Base-by-base conservation (phyloP, 495 filamentous ascomycete genomes). In the Penicillium coprophilum region DNA sequence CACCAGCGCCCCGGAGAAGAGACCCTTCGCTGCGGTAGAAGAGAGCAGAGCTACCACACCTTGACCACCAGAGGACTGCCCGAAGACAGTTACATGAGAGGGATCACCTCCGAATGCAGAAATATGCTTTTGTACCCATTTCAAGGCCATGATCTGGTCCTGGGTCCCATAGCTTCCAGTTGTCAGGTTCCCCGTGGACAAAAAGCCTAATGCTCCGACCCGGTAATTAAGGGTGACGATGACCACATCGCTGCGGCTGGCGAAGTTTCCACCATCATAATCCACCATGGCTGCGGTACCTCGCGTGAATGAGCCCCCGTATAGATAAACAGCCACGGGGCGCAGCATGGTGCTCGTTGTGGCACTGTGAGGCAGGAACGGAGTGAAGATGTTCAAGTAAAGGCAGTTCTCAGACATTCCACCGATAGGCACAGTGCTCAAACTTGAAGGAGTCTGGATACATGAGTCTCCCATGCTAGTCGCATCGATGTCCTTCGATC, bases 61-160 rank as follows among this genome's bases (percentile, higher is more conserved):
- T 24, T 82, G 81, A 20, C 72, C 84, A n/a, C 84, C 81, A 8
- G 83, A 82, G 13, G 77, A 80, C 46, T 79, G 73, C 3, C 80
- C 81, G 57, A 79, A 78, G 28, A 80, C 71, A 4, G 77, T 83
- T 21, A 82, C 74, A 2, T 72, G 68, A 17, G 61, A 59, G 12
- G 76, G 74, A 60, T 82, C 76, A 7, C 81, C 81, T 13, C 79
- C 80, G 32, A 83, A 74, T 6, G 79, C 66, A 24, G 63, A 59
- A 52, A 83, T 81, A 58, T 83, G 71, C 44, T 71, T 63, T 34
- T 83, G 71, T 1, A 82, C 76, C 81, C 81, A 84, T 60, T 77
- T 53, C 46, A 80, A 57, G 1, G 72, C 76, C 23, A 64, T 64
- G 21, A 77, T 74, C 57, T 76, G 71, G 48, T 78, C 75, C 4